Percentiles rank a stretch among this genome's conserved stretches.
phyloP scores from a whole-genome alignment of 225 moss, liverwort and hornwort species.

The Pleurozium schreberi region DNA sequence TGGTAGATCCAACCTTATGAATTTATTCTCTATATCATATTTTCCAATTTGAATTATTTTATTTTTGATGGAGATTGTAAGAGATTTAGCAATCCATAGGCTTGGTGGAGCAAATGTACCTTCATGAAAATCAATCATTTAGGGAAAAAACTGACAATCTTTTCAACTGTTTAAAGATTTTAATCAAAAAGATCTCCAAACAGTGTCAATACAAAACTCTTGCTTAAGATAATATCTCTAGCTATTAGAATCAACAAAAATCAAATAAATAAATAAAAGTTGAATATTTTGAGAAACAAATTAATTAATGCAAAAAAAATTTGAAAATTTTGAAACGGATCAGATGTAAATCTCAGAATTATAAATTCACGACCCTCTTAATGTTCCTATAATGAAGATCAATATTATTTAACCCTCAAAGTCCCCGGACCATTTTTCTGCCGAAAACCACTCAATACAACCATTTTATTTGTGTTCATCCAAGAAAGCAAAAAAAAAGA shows the following conservation, averaged over 20 bases:
- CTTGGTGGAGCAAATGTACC: background rate
- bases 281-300: background rate
- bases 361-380: no score
- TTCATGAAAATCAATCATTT: background rate
- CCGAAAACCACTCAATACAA: no score
- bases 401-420: background rate
- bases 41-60: background rate
- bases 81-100: background rate
- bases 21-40: background rate
- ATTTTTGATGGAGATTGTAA: background rate
- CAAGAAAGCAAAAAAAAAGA: no score
- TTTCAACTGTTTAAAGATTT: background rate
- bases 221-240: fast-evolving
- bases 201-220: background rate
- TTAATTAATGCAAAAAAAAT: background rate
- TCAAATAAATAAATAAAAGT: background rate
- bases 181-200: fast-evolving
- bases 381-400: background rate
- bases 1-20: background rate
- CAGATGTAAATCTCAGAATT: background rate
- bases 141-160: fast-evolving
- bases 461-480: no score
- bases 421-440: no score
- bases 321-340: background rate
- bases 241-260: fast-evolving